Evolutionary conservation across 306 rosid genomes (phyloP).

Genomic region (Ormosia emarginata): DNA sequence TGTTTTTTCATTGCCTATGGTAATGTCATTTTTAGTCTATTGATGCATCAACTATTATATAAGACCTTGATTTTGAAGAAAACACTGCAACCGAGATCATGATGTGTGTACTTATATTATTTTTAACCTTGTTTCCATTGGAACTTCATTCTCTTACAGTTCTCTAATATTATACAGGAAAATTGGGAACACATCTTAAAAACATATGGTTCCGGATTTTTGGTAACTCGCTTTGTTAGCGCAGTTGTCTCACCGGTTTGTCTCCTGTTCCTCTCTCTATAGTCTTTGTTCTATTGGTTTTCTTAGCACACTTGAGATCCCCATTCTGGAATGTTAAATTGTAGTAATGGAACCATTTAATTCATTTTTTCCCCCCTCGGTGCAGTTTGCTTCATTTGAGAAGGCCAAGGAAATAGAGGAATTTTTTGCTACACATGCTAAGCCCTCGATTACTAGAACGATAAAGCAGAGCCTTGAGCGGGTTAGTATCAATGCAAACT

Average conservation of each 20-base stretch:
- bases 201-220: constrained; percentile 75
- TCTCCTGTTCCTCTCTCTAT: constrained; percentile 23
- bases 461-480: constrained; percentile 89
- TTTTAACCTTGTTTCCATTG: background rate
- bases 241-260: constrained; percentile 75
- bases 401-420: constrained; percentile 80
- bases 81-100: background rate
- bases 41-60: background rate
- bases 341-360: background rate
- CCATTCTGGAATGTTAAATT: background rate
- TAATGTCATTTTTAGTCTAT: background rate
- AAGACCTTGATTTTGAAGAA: background rate
- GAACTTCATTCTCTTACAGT: background rate
- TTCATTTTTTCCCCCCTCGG: background rate
- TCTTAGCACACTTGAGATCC: background rate
- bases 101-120: background rate
- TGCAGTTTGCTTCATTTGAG: constrained; percentile 85
- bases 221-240: constrained; percentile 70
- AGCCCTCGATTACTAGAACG: constrained; percentile 63
- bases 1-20: background rate
- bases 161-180: constrained; percentile 42
- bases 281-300: background rate
- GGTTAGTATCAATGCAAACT: constrained; percentile 64
- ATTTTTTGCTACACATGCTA: constrained; percentile 55
- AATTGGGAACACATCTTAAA: constrained; percentile 61